Evolutionary conservation across 2,329 filamentous ascomycete genomes (phyloP), one percentile per base, ranked within the genome.

Genomic region (Cercospora zeae-maydis): DNA sequence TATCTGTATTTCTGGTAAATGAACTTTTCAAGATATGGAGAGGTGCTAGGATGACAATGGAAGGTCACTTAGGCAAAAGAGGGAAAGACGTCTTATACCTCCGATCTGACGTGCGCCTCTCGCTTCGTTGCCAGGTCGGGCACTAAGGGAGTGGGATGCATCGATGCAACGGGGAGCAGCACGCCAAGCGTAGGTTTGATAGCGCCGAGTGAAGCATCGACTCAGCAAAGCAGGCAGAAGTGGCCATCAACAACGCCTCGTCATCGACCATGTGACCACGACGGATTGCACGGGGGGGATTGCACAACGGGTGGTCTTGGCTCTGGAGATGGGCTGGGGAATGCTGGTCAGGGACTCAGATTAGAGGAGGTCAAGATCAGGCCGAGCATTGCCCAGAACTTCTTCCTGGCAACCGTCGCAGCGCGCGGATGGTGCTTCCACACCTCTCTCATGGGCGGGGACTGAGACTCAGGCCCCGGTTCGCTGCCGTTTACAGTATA

Each of bases 181-280:
- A 63, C 36, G 62, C 58, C 62, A 58, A 61, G 58, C 31, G 45
- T 34, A 61, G 39, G 62, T 64, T 61, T 61, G 58, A 64, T 64
- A 54, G 61, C 45, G 62, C 62, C 62, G 58, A 64, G 62, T 16
- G 31, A 39, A 45, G 49, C 51, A 55, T 61, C 58, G 51, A 33
- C 47, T 53, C 49, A 24, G 39, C 39, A 24, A 16, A 21, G 21
- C 3, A 45, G 16, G 4, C 39, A 45, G 10, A 51, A 54, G 36
- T 33, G 33, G 51, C 19, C 21, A 52, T 51, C 36, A 27, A 14
- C 36, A 27, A 14, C n/a, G 21, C 33, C 51, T 49, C 58, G 49
- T 61, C 58, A 61, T 55, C 33, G 58, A 47, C 24, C 58, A 61
- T 55, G 58, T 61, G 58, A 61, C 49, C 34, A 61, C 13, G 33